Base-by-base conservation (phyloP, 108 stramenopile species). In the Mediolabrus comicus region DNA sequence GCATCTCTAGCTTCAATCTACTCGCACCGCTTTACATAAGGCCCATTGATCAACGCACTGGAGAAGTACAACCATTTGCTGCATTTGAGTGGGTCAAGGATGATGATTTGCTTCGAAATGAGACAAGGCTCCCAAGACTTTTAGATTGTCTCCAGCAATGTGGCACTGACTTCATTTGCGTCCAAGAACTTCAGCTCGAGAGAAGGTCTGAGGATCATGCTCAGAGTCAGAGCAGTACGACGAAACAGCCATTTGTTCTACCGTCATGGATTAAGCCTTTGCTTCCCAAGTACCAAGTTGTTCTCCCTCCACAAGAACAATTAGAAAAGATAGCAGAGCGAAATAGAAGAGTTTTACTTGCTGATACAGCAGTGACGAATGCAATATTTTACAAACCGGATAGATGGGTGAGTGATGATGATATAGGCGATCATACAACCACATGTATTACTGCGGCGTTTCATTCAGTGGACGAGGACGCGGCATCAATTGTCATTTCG, bases 101-200 rank as follows among this genome's bases (percentile, higher is more conserved):
- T 10, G 33, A 81, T 22, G 59, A 72, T 22, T 28, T 82, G 11
- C 57, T 82, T 2, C 63, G 72, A 17, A 53, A 73, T 74, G 67
- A 69, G 3, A 10, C 30, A 33, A 72, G 83, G 29, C 31, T 74
- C 30, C 77, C 75, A 22, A 72, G 67, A 66, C 62, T 84, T 35
- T 36, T 75, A 4, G 17, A 59, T 1, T 34, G 52, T 28, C 16
- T 84, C 9, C 55, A 38, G 7, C 28, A 34, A 54, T 79, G 80
- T 38, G 56, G 34, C 0, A 52, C 72, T 39, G 81, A 82, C 54
- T 72, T 84, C 53, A 82, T 84, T 67, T 84, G 83, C 62, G 66
- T 84, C n/a, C 83, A 84, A 54, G 83, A 84, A 53, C 49, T 84
- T 29, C 83, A 84, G 41, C 46, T 84, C 1, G 83, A 82, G 53